phyloP scores from a whole-genome alignment of 1,284 basidiomycete species.

The Papiliotrema flavescens region DNA sequence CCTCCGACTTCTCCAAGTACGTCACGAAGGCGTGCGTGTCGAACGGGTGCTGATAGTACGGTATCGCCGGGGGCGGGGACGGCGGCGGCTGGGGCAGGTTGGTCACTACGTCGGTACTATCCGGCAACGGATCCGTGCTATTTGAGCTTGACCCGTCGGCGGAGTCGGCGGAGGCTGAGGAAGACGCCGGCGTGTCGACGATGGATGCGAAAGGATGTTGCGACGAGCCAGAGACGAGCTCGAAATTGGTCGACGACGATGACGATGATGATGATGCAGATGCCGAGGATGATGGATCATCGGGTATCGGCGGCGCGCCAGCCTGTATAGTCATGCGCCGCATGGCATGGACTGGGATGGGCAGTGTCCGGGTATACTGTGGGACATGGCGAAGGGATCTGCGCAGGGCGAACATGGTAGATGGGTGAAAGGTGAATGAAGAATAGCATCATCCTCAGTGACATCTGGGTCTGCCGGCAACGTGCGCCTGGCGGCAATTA shows the following conservation, averaged over 20 bases:
- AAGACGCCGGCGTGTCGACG: not conserved
- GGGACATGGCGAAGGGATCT: too few relatives aligned
- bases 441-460: not conserved
- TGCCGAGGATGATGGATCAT: not conserved
- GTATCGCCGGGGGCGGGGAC: constrained; percentile 6
- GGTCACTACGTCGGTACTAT: constrained; percentile 1
- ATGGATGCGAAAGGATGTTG: constrained; percentile 3
- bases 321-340: too few relatives aligned
- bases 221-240: constrained; percentile 1
- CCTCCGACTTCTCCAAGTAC: constrained; percentile 37
- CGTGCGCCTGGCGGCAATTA: not conserved
- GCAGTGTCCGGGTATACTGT: not conserved
- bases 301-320: too few relatives aligned
- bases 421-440: not conserved
- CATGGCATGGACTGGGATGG: not conserved
- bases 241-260: not conserved
- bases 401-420: not conserved
- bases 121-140: not conserved
- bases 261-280: too few relatives aligned
- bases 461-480: not conserved
- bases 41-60: constrained; percentile 43
- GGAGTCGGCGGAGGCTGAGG: not conserved
- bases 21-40: constrained; percentile 48
- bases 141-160: too few relatives aligned
- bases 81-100: constrained; percentile 18